Base-by-base conservation (phyloP, 768 basidiomycete species). In the Heimioporus sp. region DNA sequence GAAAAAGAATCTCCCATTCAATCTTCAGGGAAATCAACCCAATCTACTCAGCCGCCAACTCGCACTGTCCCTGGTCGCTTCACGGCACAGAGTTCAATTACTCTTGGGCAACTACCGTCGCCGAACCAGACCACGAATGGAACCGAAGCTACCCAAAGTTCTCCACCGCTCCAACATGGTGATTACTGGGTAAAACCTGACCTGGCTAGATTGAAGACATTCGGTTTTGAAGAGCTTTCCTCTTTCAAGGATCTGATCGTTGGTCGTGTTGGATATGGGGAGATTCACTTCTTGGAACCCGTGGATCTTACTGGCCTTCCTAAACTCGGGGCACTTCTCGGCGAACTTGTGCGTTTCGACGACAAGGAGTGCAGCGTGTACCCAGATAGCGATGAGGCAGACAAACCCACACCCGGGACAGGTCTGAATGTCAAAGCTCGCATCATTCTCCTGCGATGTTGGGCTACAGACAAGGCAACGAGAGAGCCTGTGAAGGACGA, bases 361-460 rank as follows among this genome's bases (percentile, higher is more conserved):
- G 86, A 92, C 67, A 90, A 90, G 76, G 92, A 95, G 67, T 90
- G 92, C 63, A 87, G 83, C 43, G 94, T 98, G 35, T 98, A 99
- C 68, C 92, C 93, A 1, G 94, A 96, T 54, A 83, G 83, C 52
- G 86, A 88, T 46, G 86, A 90, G n/a, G 81, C 79, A 42, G 85
- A 90, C 61, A 95, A 95, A 70, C 92, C 92, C 0, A 78, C 83
- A 10, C 79, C 84, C 19, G 92, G 94, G 15, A 76, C 83, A 19
- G 97, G 97, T 35, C 75, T 99, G 49, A 98, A 98, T 64, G 93
- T 95, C 20, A 84, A 80, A 30, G 92, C 95, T 19, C 78, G 76
- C 52, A 81, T 99, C 58, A 76, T 80, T 42, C 73, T 99, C 40
- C 72, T 89, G 58, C 76, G 82, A 48, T 94, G 92, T 72, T 98